Evolutionary conservation across 495 filamentous ascomycete genomes (phyloP).

Genomic region (Margaritispora aquatica): DNA sequence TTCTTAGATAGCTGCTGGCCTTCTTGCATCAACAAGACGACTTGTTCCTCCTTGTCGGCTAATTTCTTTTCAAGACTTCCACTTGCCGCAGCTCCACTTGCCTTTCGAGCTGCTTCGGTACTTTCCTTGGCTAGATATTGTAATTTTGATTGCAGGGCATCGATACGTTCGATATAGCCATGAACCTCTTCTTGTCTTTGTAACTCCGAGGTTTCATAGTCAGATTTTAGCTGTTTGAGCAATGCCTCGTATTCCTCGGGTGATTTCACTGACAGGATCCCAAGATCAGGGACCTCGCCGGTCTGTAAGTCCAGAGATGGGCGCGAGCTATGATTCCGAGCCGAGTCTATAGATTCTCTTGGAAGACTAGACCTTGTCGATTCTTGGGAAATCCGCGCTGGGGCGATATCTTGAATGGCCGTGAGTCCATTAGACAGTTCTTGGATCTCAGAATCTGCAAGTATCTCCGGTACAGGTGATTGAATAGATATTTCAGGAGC

Average conservation of each 20-base stretch:
- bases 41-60: constrained; percentile 83
- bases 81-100: constrained; percentile 50
- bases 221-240: constrained; percentile 44
- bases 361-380: constrained; percentile 15
- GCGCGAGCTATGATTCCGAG: neutral
- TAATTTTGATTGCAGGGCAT: constrained; percentile 85
- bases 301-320: constrained; percentile 1
- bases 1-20: constrained; percentile 82
- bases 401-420: neutral
- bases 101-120: constrained; percentile 61
- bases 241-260: constrained; percentile 19
- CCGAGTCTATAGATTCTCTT: constrained; percentile 19
- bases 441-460: neutral
- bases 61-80: constrained; percentile 70
- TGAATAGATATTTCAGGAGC: neutral
- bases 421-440: neutral
- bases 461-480: neutral
- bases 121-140: constrained; percentile 78
- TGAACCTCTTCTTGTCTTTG: constrained; percentile 76
- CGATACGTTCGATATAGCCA: constrained; percentile 80
- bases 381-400: constrained; percentile 14
- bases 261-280: neutral
- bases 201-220: constrained; percentile 53
- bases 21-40: constrained; percentile 84
- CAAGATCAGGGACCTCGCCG: neutral